A percentile compares a stretch with the other conserved stretches of the same genome.
Evolutionary conservation across 441 rosid species (phyloP).

Genomic region (Jatropha podagrica): DNA sequence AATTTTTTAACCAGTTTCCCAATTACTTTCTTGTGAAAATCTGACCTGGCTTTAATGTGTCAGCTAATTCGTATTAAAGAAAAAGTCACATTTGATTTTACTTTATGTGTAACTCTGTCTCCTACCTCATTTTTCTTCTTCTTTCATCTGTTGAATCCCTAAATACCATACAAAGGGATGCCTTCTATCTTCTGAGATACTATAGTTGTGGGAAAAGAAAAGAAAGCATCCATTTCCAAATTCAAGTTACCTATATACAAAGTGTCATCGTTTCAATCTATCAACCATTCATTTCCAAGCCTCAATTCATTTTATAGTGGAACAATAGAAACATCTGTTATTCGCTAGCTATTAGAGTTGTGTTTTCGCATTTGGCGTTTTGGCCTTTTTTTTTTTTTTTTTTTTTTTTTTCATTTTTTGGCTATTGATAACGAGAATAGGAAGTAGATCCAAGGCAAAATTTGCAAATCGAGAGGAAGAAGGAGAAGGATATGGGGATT

Average conservation of each 20-base stretch:
- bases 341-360: not conserved
- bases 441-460: slow-evolving; percentile 42
- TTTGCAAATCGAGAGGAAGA: not conserved
- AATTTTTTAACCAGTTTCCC: too few species aligned
- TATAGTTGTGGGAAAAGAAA: too few species aligned
- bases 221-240: too few species aligned
- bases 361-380: not conserved
- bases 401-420: not conserved
- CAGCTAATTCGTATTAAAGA: too few species aligned
- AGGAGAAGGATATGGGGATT: not conserved
- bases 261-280: slow-evolving; percentile 14
- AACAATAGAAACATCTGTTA: not conserved
- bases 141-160: too few species aligned
- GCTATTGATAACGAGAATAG: not conserved
- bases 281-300: not conserved
- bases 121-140: too few species aligned
- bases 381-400: not conserved
- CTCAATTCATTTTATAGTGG: not conserved
- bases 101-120: too few species aligned
- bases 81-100: too few species aligned
- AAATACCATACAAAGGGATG: too few species aligned
- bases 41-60: too few species aligned
- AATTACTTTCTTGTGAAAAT: too few species aligned
- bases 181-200: too few species aligned
- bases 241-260: slow-evolving; percentile 17